Evolutionary conservation across 164 flowering plant species (phyloP), one percentile per base, ranked within the genome.

Genomic region (Nymphaea colorata): DNA sequence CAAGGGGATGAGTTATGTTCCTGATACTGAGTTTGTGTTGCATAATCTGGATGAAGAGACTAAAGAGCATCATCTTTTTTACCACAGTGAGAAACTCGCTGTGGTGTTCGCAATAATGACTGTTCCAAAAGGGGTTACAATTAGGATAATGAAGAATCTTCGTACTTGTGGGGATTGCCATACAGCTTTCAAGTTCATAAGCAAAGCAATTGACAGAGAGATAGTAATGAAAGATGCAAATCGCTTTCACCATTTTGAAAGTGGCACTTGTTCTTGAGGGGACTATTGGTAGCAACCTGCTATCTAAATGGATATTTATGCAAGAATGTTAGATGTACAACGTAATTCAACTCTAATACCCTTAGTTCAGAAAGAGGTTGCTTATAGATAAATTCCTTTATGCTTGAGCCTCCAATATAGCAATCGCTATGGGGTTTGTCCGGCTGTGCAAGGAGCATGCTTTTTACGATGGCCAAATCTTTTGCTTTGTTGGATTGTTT

Each of bases 81-180:
- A 85, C 41, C 90, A 88, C 66, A 85, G 91, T 67, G 91, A 89
- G 75, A 82, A 80, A 74, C 64, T 89, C 72, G 95, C 95, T 47
- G 71, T 85, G 69, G 89, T 74, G 5, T 88, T 85, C 79, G 83
- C 79, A 41, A 75, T 88, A 76, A 51, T 88, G 66, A 80, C 75
- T 67, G 72, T 79, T 63, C 86, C 88, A 4, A 72, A 72, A 77
- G 86, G 85, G 14, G 65, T 70, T 36, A 82, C 87, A 4, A 84
- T 85, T 41, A 76, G 89, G 69, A 72, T 86, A 64, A 86, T 86
- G 88, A 86, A 88, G 81, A 88, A 86, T 71, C 74, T 86, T 78
- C 84, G 94, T 69, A 84, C 83, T 80, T 86, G 94, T 71, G 64
- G 77, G 45, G 87, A 83, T 64, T 85, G 89, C 74, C 91, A 88